A percentile compares a stretch with the other conserved stretches of the same genome.
These are phyloP conservation scores for Bertia moriformis DNA, from an alignment of 2,329 filamentous ascomycete genomes.

Conservation along the genomic window DNA sequence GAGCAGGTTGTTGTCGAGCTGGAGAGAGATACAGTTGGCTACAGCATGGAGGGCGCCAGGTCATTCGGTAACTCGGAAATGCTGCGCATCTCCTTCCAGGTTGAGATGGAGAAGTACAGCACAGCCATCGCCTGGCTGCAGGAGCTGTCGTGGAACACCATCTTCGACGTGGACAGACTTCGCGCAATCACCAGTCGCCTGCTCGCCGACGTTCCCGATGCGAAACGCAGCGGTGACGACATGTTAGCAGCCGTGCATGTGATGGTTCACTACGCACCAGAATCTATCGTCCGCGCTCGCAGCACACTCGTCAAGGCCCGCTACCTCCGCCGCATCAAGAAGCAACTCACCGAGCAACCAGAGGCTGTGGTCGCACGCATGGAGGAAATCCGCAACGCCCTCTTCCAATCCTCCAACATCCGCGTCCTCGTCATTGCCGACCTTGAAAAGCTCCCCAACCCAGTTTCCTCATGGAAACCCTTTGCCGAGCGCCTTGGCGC, in stretches of 20 bases:
- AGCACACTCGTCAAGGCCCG: slow-evolving; percentile 74
- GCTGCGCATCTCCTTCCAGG: slow-evolving; percentile 66
- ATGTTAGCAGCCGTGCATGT: slow-evolving; percentile 55
- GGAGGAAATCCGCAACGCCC: slow-evolving; percentile 56
- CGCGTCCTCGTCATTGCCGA: slow-evolving; percentile 75
- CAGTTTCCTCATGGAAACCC: slow-evolving; percentile 65
- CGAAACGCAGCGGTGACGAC: slow-evolving; percentile 69
- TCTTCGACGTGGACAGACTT: slow-evolving; percentile 63
- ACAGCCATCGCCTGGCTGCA: slow-evolving; percentile 72
- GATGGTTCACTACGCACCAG: slow-evolving; percentile 66
- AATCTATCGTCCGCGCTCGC: slow-evolving; percentile 63
- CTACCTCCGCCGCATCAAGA: slow-evolving; percentile 74
- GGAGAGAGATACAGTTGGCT: slow-evolving; percentile 80
- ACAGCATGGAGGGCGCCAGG: slow-evolving; percentile 55
- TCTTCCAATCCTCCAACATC: slow-evolving; percentile 76
- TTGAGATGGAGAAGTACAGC: slow-evolving; percentile 77
- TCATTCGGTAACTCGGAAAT: slow-evolving; percentile 68
- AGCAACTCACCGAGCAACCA: slow-evolving; percentile 64
- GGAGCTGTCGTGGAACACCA: slow-evolving; percentile 72
- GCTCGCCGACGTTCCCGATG: slow-evolving; percentile 78
- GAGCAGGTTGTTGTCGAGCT: slow-evolving; percentile 84
- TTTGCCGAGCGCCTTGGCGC: slow-evolving; percentile 37
- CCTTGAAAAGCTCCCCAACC: slow-evolving; percentile 57
- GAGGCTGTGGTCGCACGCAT: slow-evolving; percentile 64
- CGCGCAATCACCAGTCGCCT: slow-evolving; percentile 62